A percentile compares a stretch with the other conserved stretches of the same genome.
These are phyloP conservation scores for Penicillium psychrosexuale DNA, from an alignment of 2,329 filamentous ascomycete species.

Conservation along the genomic window DNA sequence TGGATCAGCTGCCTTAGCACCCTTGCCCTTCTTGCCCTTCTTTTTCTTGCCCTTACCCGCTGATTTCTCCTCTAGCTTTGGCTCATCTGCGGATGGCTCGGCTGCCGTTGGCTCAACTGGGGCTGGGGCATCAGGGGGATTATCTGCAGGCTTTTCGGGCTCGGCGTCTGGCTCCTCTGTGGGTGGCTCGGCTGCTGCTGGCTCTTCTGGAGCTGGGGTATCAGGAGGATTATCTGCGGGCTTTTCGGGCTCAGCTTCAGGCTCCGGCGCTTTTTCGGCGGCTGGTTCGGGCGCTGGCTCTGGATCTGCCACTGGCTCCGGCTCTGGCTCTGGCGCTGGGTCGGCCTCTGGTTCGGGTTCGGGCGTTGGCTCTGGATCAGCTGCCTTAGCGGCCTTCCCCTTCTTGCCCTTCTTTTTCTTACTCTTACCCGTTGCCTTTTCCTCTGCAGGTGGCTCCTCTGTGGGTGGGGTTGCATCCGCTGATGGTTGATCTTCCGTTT, in stretches of 20 bases:
- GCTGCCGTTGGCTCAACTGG: not conserved
- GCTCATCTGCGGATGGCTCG: constrained; percentile 3
- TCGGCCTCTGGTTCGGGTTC: constrained; percentile 11
- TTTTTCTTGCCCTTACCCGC: constrained; percentile 16
- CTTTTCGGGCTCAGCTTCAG: not conserved
- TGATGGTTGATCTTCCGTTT: no score
- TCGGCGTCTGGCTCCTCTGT: no score
- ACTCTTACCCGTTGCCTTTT: not conserved
- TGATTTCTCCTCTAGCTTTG: constrained; percentile 1
- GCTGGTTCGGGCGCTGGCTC: constrained; percentile 7
- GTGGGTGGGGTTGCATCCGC: not conserved
- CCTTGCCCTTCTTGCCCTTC: constrained; percentile 13
- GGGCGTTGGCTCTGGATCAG: constrained; percentile 1
- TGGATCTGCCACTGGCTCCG: constrained; percentile 2
- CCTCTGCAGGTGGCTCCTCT: constrained; percentile 6
- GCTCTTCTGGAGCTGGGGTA: not conserved
- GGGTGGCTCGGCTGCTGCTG: no score
- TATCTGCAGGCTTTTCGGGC: no score
- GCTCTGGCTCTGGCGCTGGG: not conserved
- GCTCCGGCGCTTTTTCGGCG: not conserved
- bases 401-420: constrained; percentile 20
- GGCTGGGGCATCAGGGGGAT: not conserved
- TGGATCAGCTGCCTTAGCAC: not conserved
- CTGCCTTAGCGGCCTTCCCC: constrained; percentile 3
- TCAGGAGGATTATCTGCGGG: constrained; percentile 9